A percentile compares a stretch with the other conserved stretches of the same genome.
phyloP scores from a whole-genome alignment of 2,329 filamentous ascomycete genomes.

The Aspergillus sp. region DNA sequence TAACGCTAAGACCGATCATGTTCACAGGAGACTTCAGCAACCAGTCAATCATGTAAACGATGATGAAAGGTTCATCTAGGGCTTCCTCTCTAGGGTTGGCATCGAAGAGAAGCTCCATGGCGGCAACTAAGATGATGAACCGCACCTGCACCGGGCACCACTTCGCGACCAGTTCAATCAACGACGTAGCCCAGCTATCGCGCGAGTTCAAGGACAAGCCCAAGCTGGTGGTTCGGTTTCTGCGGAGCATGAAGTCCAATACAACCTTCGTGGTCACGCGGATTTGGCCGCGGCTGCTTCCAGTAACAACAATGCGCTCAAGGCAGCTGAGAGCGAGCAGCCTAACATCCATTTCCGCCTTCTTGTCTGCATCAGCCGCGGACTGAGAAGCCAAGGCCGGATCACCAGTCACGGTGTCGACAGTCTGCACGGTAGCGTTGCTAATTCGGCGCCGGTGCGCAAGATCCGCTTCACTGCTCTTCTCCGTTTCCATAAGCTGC shows the following conservation, averaged over 20 bases:
- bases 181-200: conserved; percentile 75
- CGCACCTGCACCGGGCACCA: conserved; percentile 95
- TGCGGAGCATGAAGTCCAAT: conserved; percentile 68
- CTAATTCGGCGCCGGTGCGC: conserved; percentile 71
- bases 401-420: conserved; percentile 69
- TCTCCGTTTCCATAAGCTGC: conserved; percentile 69
- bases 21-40: conserved; percentile 87
- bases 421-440: conserved; percentile 73
- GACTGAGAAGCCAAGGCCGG: conserved; percentile 69
- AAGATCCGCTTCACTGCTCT: conserved; percentile 64
- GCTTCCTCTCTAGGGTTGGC: conserved; percentile 70
- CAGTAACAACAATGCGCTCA: conserved; percentile 77
- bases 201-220: conserved; percentile 49
- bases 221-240: conserved; percentile 57
- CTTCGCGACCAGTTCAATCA: conserved; percentile 76
- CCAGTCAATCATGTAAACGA: conserved; percentile 77
- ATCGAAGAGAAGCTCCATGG: conserved; percentile 73
- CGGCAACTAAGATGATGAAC: conserved; percentile 82
- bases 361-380: conserved; percentile 81
- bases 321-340: conserved; percentile 82
- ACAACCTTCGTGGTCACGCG: conserved; percentile 73
- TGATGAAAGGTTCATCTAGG: conserved; percentile 70
- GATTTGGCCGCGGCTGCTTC: conserved; percentile 78
- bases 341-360: conserved; percentile 86
- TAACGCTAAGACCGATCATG: conserved; percentile 91